Evolutionary conservation across 108 stramenopile genomes (phyloP).

Genomic region (Nannochloropsis salina): DNA sequence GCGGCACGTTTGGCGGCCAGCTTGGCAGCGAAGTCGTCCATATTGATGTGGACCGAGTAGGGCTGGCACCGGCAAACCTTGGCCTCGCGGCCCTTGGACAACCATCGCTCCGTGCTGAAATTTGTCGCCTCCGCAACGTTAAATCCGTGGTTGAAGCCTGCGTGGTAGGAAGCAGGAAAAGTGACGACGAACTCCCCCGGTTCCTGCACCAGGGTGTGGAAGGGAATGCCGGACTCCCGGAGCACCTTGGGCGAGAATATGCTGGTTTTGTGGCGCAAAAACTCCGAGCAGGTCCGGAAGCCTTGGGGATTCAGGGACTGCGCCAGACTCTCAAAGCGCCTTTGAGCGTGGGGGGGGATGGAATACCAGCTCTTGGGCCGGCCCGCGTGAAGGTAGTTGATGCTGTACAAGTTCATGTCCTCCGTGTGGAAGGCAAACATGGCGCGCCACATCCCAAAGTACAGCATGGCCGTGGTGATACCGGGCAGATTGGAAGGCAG

Average conservation of each 20-base stretch:
- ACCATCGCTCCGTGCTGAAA: conserved; percentile 88
- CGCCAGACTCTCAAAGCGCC: conserved; percentile 70
- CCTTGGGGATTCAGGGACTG: conserved; percentile 62
- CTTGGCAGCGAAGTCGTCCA: conserved; percentile 66
- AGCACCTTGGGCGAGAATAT: conserved; percentile 76
- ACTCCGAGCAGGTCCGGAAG: conserved; percentile 70
- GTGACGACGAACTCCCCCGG: conserved; percentile 95
- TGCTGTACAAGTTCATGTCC: conserved; percentile 93
- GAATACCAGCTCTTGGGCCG: conserved; percentile 97
- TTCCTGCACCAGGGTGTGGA: conserved; percentile 77
- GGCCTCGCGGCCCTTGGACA: conserved; percentile 69
- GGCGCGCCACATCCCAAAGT: conserved; percentile 60
- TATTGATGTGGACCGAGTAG: conserved; percentile 79
- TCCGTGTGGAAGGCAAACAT: conserved; percentile 82
- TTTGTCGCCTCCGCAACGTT: conserved; percentile 95
- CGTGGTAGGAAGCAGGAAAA: conserved; percentile 89
- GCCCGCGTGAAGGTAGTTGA: conserved; percentile 95
- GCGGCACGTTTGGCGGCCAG: conserved; percentile 42
- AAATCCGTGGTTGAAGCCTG: conserved; percentile 95
- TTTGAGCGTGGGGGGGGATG: conserved; percentile 66
- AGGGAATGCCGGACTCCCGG: conserved; percentile 80
- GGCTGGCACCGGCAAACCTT: conserved; percentile 81
- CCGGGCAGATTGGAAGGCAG: conserved; percentile 49
- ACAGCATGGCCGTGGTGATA: conserved; percentile 59
- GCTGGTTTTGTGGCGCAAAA: conserved; percentile 90